These are phyloP conservation scores for Eucalyptus tenuipes DNA, from an alignment of 345 rosid species.

Conservation along the genomic window DNA sequence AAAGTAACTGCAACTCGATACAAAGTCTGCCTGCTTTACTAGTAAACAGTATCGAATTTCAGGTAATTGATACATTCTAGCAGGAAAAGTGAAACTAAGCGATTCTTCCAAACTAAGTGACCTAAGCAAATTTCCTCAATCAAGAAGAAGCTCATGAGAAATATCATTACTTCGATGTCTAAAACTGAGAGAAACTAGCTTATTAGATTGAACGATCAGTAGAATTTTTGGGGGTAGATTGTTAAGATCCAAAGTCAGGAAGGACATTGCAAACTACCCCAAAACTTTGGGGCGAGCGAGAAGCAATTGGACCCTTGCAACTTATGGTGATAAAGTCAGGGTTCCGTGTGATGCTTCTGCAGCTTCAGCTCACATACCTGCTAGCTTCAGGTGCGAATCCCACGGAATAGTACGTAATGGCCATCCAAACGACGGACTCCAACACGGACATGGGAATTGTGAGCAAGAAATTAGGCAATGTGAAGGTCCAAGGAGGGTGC, in stretches of 20 bases:
- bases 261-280: background rate
- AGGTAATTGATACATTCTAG: background rate
- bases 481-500: conserved; percentile 79
- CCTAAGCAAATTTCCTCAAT: background rate
- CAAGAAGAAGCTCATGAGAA: background rate
- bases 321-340: background rate
- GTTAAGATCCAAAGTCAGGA: background rate
- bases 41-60: background rate
- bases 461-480: conserved; percentile 57
- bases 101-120: background rate
- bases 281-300: background rate
- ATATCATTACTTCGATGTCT: background rate
- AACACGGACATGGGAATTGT: conserved; percentile 53
- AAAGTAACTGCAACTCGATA: background rate
- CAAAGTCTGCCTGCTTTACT: background rate
- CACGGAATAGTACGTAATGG: conserved; percentile 43
- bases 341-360: background rate
- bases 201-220: background rate
- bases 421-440: conserved; percentile 59
- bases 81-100: background rate
- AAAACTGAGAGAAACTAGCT: background rate
- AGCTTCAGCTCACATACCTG: conserved; percentile 24
- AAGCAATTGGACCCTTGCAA: background rate
- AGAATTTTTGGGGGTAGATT: background rate
- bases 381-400: conserved; percentile 71